Evolutionary conservation across 2,329 filamentous ascomycete genomes (phyloP), one percentile per base, ranked within the genome.

Genomic region (Drechslerella coelobrocha): DNA sequence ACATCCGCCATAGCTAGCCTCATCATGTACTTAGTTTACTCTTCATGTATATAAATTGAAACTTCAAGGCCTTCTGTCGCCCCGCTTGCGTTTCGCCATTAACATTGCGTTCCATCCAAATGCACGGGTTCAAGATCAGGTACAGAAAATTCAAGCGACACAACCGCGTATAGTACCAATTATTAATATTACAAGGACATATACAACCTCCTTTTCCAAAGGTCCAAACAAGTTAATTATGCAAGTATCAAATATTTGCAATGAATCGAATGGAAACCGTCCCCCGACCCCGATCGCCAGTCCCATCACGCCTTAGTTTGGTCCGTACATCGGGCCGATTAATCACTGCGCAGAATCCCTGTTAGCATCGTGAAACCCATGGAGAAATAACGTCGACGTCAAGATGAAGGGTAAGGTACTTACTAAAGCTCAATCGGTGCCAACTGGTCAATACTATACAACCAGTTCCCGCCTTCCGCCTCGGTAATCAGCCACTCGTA

Each of bases 381-480:
- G 51, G n/a, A 2, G 14, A 26, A 29, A 59, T 4, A 19, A 6
- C 31, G 2, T 27, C 8, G 37, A 29, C 21, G 23, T 27, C n/a
- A 23, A 39, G 26, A 14, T 26, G 37, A 29, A 37, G 19, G n/a
- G 41, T 24, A 45, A 39, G n/a, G n/a, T n/a, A 84, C 89, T 88
- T 83, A 91, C 90, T 99, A 99, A 77, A 99, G 97, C 81, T 97
- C 92, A 80, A 99, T 83, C 62, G 94, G 94, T 76, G 94, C 95
- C 78, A 99, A 88, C 79, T 95, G 89, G 79, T 99, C 94, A 61
- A 97, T 91, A 77, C 93, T 91, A 80, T 96, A 97, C 73, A 97
- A 85, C 94, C 94, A 99, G 78, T 97, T 96, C 62, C 92, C 91
- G 74, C 91, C 92, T 77, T 88, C 86, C 81, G 97, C 94, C 80